A percentile compares a stretch with the other conserved stretches of the same genome.
Conservation (phyloP, 2,329 filamentous ascomycete genomes). For the Orbilia javanica region DNA sequence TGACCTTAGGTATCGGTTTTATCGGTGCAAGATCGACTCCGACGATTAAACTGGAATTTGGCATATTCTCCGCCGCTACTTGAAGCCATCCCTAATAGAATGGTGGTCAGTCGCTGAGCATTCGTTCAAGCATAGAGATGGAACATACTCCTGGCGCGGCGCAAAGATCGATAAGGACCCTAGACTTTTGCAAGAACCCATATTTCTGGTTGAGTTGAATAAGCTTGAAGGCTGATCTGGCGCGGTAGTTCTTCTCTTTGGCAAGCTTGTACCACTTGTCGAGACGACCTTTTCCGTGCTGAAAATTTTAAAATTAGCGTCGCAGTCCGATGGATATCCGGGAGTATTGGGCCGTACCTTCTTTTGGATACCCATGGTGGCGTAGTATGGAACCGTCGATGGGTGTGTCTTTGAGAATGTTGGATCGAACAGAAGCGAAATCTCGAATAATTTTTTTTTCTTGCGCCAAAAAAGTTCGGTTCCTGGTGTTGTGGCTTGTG, state of each 20-base stretch:
- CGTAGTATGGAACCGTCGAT: slow-evolving; percentile 23
- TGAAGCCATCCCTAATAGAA: slow-evolving; percentile 79
- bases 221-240: slow-evolving; percentile 95
- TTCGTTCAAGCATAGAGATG: not conserved
- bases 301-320: slow-evolving; percentile 59
- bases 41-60: slow-evolving; percentile 86
- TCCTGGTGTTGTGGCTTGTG: slow-evolving; percentile 68
- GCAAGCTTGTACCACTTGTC: slow-evolving; percentile 99
- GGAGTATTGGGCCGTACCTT: slow-evolving; percentile 70
- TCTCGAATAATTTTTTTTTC: slow-evolving; percentile 45
- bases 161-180: slow-evolving; percentile 95
- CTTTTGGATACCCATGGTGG: slow-evolving; percentile 91
- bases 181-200: slow-evolving; percentile 96
- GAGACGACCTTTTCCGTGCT: slow-evolving; percentile 95
- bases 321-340: slow-evolving; percentile 16
- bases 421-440: slow-evolving; percentile 30
- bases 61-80: slow-evolving; percentile 96
- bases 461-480: slow-evolving; percentile 67
- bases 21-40: slow-evolving; percentile 95
- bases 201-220: slow-evolving; percentile 99
- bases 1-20: slow-evolving; percentile 92
- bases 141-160: slow-evolving; percentile 82
- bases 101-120: slow-evolving; percentile 67
- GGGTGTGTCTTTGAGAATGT: slow-evolving; percentile 28
- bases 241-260: slow-evolving; percentile 97